Evolutionary conservation across 352 stramenopile species (phyloP).

Genomic region (Globisporangium cystogenes): DNA sequence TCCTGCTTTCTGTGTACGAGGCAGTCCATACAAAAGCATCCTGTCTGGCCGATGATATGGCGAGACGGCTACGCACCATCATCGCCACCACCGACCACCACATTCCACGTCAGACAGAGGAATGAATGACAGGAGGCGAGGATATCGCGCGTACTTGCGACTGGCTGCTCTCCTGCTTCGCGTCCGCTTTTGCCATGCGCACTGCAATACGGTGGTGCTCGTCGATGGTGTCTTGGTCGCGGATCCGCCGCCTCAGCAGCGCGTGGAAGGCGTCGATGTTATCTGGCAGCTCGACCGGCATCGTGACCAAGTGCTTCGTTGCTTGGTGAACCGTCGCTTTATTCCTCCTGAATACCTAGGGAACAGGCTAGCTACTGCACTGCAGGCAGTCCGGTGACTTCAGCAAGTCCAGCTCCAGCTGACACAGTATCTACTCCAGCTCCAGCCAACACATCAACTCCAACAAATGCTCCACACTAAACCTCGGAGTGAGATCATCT

Average conservation of each 20-base stretch:
- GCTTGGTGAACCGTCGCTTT: background rate
- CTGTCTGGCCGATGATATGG: conserved; percentile 59
- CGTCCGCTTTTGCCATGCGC: background rate
- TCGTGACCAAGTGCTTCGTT: background rate
- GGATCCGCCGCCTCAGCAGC: conserved; percentile 45
- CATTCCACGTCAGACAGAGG: no score
- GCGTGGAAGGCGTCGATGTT: conserved; percentile 44
- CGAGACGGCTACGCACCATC: conserved; percentile 24
- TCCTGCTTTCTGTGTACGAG: conserved; percentile 67
- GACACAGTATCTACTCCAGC: no score
- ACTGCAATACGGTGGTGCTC: conserved; percentile 11
- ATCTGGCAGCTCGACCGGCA: conserved; percentile 32
- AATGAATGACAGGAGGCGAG: background rate
- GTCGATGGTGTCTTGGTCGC: conserved; percentile 53
- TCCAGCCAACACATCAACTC: no score
- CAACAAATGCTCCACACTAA: no score
- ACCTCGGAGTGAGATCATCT: no score
- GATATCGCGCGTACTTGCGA: conserved; percentile 6
- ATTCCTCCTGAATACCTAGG: no score
- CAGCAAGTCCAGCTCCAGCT: no score
- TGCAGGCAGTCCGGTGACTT: no score
- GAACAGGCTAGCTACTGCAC: no score
- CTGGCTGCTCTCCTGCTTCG: conserved; percentile 9
- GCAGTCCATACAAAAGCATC: conserved; percentile 74
- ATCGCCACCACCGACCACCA: no score